These are phyloP conservation scores for Kurtzmaniella quercitrusa DNA, from an alignment of 1,139 yeast genomes.

Conservation along the genomic window DNA sequence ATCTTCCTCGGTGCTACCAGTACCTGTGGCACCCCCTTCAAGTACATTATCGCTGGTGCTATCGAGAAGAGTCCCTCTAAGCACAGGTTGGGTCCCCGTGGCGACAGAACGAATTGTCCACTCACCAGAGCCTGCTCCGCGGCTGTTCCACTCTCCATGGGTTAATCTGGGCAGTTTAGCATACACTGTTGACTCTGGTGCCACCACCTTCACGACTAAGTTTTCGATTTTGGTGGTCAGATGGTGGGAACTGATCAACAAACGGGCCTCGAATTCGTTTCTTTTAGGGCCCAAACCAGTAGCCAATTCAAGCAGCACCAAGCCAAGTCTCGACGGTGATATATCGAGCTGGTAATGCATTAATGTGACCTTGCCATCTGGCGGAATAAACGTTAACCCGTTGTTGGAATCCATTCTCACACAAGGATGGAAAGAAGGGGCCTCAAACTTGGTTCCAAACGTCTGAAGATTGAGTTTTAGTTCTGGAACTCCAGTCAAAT, in stretches of 20 bases:
- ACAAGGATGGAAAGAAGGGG: slow-evolving; percentile 60
- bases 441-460: slow-evolving; percentile 36
- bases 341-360: slow-evolving; percentile 63
- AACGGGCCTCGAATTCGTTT: slow-evolving; percentile 73
- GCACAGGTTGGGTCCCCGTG: slow-evolving; percentile 64
- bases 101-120: slow-evolving; percentile 66
- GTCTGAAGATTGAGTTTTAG: slow-evolving; percentile 51
- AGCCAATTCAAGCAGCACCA: slow-evolving; percentile 55
- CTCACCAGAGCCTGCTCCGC: slow-evolving; percentile 52
- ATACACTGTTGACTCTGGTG: slow-evolving; percentile 16
- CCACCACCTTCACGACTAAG: slow-evolving; percentile 47
- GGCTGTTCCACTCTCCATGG: slow-evolving; percentile 65
- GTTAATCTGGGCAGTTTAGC: slow-evolving; percentile 59
- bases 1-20: neutral
- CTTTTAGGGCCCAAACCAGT: slow-evolving; percentile 56
- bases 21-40: neutral
- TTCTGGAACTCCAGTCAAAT: slow-evolving; percentile 72
- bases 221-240: slow-evolving; percentile 54
- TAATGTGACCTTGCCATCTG: slow-evolving; percentile 73
- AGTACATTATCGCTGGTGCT: slow-evolving; percentile 1
- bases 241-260: slow-evolving; percentile 50
- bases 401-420: slow-evolving; percentile 43
- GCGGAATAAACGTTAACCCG: slow-evolving; percentile 69
- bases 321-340: slow-evolving; percentile 36
- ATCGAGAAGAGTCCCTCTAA: slow-evolving; percentile 50